Evolutionary conservation across 345 rosid genomes (phyloP).

Genomic region (Gossypium longicalyx): DNA sequence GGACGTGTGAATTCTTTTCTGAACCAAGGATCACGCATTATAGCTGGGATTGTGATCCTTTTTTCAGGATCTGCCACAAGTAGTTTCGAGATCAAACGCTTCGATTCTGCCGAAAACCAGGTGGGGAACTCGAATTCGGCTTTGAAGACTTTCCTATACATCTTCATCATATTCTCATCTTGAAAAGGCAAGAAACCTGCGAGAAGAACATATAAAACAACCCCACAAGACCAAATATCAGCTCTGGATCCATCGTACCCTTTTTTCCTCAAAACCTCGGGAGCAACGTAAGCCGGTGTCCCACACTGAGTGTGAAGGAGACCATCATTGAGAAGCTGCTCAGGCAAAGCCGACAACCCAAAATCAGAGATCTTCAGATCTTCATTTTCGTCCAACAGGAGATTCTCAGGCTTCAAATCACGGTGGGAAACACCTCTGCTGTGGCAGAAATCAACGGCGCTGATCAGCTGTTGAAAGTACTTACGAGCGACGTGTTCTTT

Average conservation of each 20-base stretch:
- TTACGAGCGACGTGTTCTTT: slow-evolving; percentile 50
- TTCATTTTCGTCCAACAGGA: slow-evolving; percentile 65
- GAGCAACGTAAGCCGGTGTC: slow-evolving; percentile 86
- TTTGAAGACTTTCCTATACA: slow-evolving; percentile 58
- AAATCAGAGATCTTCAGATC: slow-evolving; percentile 73
- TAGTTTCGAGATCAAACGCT: slow-evolving; percentile 47
- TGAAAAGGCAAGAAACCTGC: slow-evolving; percentile 74
- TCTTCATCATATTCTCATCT: slow-evolving; percentile 56
- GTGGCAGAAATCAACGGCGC: slow-evolving; percentile 76
- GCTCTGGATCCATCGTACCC: slow-evolving; percentile 87
- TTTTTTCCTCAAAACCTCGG: slow-evolving; percentile 77
- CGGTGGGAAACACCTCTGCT: slow-evolving; percentile 82
- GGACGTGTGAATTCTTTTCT: slow-evolving; percentile 47
- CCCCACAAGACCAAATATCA: slow-evolving; percentile 92
- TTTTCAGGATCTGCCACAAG: slow-evolving; percentile 57
- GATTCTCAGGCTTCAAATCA: slow-evolving; percentile 81
- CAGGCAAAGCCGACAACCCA: slow-evolving; percentile 73
- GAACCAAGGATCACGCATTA: slow-evolving; percentile 69
- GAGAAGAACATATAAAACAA: slow-evolving; percentile 66
- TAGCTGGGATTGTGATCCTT: slow-evolving; percentile 57
- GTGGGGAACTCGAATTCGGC: slow-evolving; percentile 61
- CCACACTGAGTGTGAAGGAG: slow-evolving; percentile 82
- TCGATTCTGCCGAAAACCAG: slow-evolving; percentile 49
- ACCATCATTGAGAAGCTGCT: slow-evolving; percentile 61
- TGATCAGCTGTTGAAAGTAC: slow-evolving; percentile 71